Evolutionary conservation across 139 green algal species (phyloP), one percentile per base, ranked within the genome.

Genomic region (Klebsormidium nitens): DNA sequence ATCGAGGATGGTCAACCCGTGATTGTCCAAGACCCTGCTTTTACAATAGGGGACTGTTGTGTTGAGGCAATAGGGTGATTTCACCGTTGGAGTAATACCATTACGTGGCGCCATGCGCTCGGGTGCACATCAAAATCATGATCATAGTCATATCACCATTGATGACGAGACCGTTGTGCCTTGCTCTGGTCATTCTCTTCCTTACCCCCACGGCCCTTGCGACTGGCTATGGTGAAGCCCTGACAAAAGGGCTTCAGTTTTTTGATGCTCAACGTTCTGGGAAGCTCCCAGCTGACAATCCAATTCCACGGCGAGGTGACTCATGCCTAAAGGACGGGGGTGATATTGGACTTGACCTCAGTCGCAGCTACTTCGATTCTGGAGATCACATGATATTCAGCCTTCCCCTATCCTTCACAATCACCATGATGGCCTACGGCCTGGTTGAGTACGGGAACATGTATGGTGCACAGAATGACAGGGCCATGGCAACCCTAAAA

Each of bases 321-420:
- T 72, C 73, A 5, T 57, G 47, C 37, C 38, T 80, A 5, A 59
- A 32, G 37, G 68, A 80, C 55, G 19, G 37, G 14, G 49, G 58
- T 3, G 37, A 63, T 28, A 58, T 70, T 26, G 80, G 76, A 35
- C 23, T 59, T 23, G 44, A 52, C 17, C 44, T 19, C 19, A 28
- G 55, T 0, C 75, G 78, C n/a, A 78, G 81, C 23, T 87, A 68
- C 59, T 83, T 82, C 48, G 81, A 87, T 52, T 75, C 75, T 28
- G 81, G 81, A 37, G 81, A 82, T 48, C 74, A 69, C 47, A 61
- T 84, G 19, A 82, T 78, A 64, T 79, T 80, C 71, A 76, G 66
- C 44, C 47, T 82, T 56, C 74, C 74, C 47, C 62, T 71, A 44
- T 71, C 77, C 42, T 72, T 39, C 59, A 62, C 77, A 2, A 32